Percentiles rank a stretch among this genome's conserved stretches.
These are phyloP conservation scores for Talaromyces sp. DNA, from an alignment of 2,329 filamentous ascomycete genomes.

Conservation along the genomic window DNA sequence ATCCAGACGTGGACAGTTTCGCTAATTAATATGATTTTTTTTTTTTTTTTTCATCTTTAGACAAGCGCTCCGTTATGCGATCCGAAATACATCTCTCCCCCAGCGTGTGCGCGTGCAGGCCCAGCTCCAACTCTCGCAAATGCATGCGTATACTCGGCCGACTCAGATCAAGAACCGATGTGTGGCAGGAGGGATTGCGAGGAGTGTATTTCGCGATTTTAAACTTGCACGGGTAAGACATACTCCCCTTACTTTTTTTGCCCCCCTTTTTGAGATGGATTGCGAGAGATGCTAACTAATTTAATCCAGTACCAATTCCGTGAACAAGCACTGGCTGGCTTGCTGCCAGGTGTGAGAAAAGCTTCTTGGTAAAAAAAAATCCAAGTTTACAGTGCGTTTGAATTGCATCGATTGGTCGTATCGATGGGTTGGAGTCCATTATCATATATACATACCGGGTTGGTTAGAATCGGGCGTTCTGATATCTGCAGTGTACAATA, in stretches of 20 bases:
- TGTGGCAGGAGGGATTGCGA: constrained; percentile 81
- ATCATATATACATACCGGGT: neutral
- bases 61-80: constrained; percentile 77
- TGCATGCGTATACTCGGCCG: constrained; percentile 91
- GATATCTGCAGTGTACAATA: constrained; percentile 6
- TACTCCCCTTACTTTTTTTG: neutral
- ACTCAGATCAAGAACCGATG: constrained; percentile 95
- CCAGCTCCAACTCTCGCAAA: constrained; percentile 85
- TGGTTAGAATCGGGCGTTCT: constrained; percentile 1
- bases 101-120: constrained; percentile 80
- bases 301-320: constrained; percentile 78
- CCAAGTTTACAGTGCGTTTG: neutral
- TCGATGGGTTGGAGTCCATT: neutral
- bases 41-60: neutral
- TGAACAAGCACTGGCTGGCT: constrained; percentile 77
- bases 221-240: constrained; percentile 80
- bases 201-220: constrained; percentile 89
- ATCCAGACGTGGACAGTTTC: neutral
- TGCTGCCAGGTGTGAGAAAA: constrained; percentile 88
- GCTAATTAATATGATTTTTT: neutral
- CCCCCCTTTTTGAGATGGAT: neutral
- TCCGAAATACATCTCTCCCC: constrained; percentile 84
- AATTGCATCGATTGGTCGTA: neutral
- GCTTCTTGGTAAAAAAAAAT: constrained; percentile 78
- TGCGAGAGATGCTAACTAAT: neutral